Base-by-base conservation (phyloP, 257 asterid genomes). In the Solanum pinnatisectum region DNA sequence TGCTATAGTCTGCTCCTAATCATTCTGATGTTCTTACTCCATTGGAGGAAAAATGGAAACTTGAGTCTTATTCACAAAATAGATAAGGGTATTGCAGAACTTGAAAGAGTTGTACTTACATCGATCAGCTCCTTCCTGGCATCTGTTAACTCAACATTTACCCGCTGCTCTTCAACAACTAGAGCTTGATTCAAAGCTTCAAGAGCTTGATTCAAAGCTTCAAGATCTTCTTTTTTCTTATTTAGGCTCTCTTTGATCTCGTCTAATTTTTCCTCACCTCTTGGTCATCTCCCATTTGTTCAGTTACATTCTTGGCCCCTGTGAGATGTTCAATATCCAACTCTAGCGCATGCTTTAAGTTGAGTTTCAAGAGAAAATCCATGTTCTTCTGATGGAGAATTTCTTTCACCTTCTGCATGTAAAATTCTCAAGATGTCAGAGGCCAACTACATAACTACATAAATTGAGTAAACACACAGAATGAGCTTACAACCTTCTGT, bases 111-210 rank as follows among this genome's bases (percentile, higher is more conserved):
- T 46, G 85, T 60, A 89, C 95, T 92, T 91, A 96, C 98, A 23
- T 76, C 49, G 20, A 93, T 85, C 36, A 96, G 86, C 90, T 92
- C 95, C 90, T 93, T 94, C 82, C 93, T 95, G 63, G 97, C 98
- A 32, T 93, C 98, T 76, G 93, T 94, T 89, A 95, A 85, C 90
- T 96, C 98, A 56, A 93, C 97, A 76, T 93, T 93, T 84, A 91
- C 89, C 44, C 52, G 87, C 65, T 94, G 89, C 90, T 94, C 94
- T 91, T 93, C 93, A 87, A 91, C 68, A 72, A 93, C 88, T 65
- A 96, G 94, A 81, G 91, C 67, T 89, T 93, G 94, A 90, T 87
- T 91, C 40, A 91, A 12, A 35, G 90, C 72, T 46, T 91, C 96
- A 73, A 96, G 44, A n/a, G n/a, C n/a, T n/a, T n/a, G n/a, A n/a